phyloP scores from a whole-genome alignment of 2,329 filamentous ascomycete genomes.

The Cryphonectria nitschkei region DNA sequence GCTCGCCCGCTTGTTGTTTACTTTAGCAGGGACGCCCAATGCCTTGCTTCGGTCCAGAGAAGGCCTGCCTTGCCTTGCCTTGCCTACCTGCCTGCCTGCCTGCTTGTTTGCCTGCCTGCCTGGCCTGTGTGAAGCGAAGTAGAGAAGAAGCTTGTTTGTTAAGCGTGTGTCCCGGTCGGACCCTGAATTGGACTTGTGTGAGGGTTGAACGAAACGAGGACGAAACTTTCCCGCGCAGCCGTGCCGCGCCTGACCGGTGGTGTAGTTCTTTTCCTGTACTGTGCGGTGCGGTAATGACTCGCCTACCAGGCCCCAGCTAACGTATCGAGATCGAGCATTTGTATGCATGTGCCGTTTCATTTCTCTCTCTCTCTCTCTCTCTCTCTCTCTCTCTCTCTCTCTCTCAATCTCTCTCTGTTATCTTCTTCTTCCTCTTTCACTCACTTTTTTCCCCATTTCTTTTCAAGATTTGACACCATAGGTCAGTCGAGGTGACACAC shows the following conservation, averaged over 20 bases:
- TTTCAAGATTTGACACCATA: not conserved
- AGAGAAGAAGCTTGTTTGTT: not conserved
- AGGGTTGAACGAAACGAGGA: slow-evolving; percentile 5
- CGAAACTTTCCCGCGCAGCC: slow-evolving; percentile 4
- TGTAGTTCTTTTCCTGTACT: not conserved
- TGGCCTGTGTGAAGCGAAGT: not conserved
- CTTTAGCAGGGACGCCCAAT: not conserved
- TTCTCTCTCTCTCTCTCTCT: not conserved
- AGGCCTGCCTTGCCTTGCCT: no score
- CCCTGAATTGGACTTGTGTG: not conserved
- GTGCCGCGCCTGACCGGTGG: slow-evolving; percentile 2
- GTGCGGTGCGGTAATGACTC: slow-evolving; percentile 3
- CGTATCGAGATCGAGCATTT: not conserved
- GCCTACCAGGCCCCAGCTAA: not conserved
- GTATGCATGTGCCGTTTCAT: not conserved
- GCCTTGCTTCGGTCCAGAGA: not conserved
- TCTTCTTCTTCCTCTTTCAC: not conserved
- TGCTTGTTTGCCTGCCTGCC: not conserved
- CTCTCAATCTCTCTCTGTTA: not conserved
- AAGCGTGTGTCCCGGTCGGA: slow-evolving; percentile 1
- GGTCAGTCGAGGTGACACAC: not conserved
- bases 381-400: not conserved
- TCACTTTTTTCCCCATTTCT: no score
- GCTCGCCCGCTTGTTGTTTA: not conserved
- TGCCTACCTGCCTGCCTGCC: not conserved